phyloP scores from a whole-genome alignment of 2,329 filamentous ascomycete species.

The Myriosclerotinia duriaeana region DNA sequence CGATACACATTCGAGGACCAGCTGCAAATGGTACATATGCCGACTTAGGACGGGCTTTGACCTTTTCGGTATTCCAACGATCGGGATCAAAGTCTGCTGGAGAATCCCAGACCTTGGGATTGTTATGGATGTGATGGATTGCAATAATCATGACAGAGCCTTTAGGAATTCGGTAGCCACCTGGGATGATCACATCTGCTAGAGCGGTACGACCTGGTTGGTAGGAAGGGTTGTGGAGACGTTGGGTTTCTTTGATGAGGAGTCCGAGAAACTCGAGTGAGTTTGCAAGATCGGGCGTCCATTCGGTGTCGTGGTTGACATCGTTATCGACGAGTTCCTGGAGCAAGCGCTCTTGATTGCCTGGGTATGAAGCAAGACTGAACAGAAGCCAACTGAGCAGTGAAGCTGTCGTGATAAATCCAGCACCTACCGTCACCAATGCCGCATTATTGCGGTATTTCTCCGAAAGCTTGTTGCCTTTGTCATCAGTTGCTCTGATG shows the following conservation, averaged over 20 bases:
- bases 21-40: constrained; percentile 44
- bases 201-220: constrained; percentile 49
- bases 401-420: constrained; percentile 49
- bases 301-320: constrained; percentile 38
- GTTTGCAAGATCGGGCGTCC: constrained; percentile 42
- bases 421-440: constrained; percentile 46
- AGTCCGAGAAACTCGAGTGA: constrained; percentile 44
- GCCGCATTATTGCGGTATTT: constrained; percentile 39
- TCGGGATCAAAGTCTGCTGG: constrained; percentile 31
- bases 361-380: constrained; percentile 45
- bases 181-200: constrained; percentile 47
- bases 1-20: constrained; percentile 43
- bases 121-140: constrained; percentile 33
- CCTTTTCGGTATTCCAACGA: constrained; percentile 31
- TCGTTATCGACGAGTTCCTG: constrained; percentile 47
- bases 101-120: constrained; percentile 31
- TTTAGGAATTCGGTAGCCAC: constrained; percentile 47
- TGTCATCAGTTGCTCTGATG: constrained; percentile 44
- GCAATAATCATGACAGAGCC: constrained; percentile 36
- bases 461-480: constrained; percentile 46
- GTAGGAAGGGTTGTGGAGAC: constrained; percentile 48
- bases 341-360: constrained; percentile 47
- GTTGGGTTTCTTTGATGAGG: constrained; percentile 49
- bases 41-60: constrained; percentile 27
- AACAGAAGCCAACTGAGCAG: constrained; percentile 51